phyloP scores from a whole-genome alignment of 192 early-diverging fungal species.

The Backusella australiensis region DNA sequence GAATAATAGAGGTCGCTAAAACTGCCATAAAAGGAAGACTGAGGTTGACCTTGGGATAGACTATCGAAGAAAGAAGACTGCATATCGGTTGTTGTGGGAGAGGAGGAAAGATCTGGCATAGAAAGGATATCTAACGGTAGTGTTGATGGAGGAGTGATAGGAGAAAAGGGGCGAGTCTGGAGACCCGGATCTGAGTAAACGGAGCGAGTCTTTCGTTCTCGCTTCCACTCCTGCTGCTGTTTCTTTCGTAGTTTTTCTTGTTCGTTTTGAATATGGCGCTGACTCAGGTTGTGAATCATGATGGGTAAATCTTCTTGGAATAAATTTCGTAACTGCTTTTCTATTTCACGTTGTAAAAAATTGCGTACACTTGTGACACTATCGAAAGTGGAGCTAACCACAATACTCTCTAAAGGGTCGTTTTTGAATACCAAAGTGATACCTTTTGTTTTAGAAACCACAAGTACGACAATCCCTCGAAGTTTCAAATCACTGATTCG shows the following conservation, averaged over 20 bases:
- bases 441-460: constrained; percentile 91
- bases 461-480: constrained; percentile 93
- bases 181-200: not conserved
- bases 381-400: constrained; percentile 96
- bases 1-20: constrained; percentile 15
- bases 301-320: constrained; percentile 93
- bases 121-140: not conserved
- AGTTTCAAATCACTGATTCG: constrained; percentile 87
- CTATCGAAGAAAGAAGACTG: constrained; percentile 10
- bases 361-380: constrained; percentile 82
- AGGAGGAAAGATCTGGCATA: not conserved
- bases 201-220: not conserved
- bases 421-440: constrained; percentile 98
- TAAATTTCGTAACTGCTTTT: constrained; percentile 82
- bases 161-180: not conserved
- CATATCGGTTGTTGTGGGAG: not conserved
- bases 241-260: constrained; percentile 36
- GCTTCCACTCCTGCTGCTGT: not conserved
- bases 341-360: constrained; percentile 90
- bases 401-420: constrained; percentile 91
- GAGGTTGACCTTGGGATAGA: not conserved
- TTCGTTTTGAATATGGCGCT: constrained; percentile 63
- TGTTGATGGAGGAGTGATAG: not conserved
- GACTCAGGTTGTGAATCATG: constrained; percentile 88
- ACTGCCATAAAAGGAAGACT: not conserved